Base-by-base conservation (phyloP, 345 rosid genomes). In the Citrus glauca region DNA sequence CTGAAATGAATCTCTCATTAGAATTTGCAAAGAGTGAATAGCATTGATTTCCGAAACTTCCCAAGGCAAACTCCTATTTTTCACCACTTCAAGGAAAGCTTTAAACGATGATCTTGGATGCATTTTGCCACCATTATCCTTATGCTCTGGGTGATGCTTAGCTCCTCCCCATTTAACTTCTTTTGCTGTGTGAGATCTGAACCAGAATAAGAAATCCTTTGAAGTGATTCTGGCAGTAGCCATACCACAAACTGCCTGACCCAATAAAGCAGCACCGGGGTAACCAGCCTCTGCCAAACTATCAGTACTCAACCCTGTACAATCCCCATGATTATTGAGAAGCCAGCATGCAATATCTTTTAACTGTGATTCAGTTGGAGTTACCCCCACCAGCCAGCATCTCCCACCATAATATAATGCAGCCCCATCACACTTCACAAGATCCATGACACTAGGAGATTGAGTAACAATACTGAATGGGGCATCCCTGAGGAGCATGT, bases 111-210 rank as follows among this genome's bases (percentile, higher is more conserved):
- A 88, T 71, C 98, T 88, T 25, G 97, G 98, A 35, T 88, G 90
- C 94, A 91, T 93, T 75, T 85, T 89, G 72, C 86, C 91, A 9
- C 80, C 87, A 50, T 88, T 94, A 72, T 94, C 97, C 81, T 82
- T 91, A 81, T 86, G 81, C 55, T 86, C 81, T 0, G 88, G 94
- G 61, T 87, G 92, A 82, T 91, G 93, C 89, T 91, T 92, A 38
- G 97, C 97, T 79, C 94, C 97, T 63, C 97, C 95, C 98, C 97
- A 94, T 84, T 91, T 91, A 22, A 92, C 79, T 77, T 89, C 90
- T 73, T 89, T 88, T 7, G 92, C 97, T 61, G 91, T 86, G 62
- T 91, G 92, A 17, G 97, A 94, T 84, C 98, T 88, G 83, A 94
- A 94, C 98, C 97, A 92, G 87, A 92, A 88, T 78, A 94, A 85